Conservation (phyloP, 257 asterid species). For the Thymus quinquecostatus region DNA sequence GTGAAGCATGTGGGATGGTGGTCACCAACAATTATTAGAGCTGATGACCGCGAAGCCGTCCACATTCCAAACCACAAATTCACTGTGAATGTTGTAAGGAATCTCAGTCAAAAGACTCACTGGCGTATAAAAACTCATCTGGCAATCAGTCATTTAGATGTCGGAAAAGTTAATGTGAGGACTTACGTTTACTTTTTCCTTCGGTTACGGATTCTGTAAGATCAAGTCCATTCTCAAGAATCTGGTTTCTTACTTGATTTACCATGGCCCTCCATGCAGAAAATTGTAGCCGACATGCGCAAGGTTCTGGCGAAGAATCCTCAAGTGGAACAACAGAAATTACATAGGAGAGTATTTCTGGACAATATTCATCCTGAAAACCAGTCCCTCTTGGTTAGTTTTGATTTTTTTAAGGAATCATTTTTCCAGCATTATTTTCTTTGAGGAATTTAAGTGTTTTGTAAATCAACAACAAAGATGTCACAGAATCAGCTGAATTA, state of each 20-base stretch:
- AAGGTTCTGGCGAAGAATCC: conserved; percentile 91
- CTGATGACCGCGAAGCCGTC: conserved; percentile 96
- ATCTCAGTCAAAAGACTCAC: conserved; percentile 87
- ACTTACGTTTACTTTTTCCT: conserved; percentile 3
- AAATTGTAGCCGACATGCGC: conserved; percentile 95
- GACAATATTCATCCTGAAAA: conserved; percentile 74
- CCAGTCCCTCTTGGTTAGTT: conserved; percentile 85
- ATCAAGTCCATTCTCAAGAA: conserved; percentile 16
- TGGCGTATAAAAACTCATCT: conserved; percentile 94
- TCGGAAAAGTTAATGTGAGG: conserved; percentile 77
- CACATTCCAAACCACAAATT: conserved; percentile 96
- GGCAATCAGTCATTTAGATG: conserved; percentile 91
- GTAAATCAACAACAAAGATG: conserved; percentile 12
- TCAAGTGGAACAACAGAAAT: conserved; percentile 88
- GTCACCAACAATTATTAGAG: conserved; percentile 92
- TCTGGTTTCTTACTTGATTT: conserved; percentile 20
- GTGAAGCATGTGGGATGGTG: conserved; percentile 95
- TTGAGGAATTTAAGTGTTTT: conserved; percentile 1
- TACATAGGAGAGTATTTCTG: conserved; percentile 87
- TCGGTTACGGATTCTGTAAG: conserved; percentile 13
- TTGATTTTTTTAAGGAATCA: conserved; percentile 24
- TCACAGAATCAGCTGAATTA: conserved; percentile 12
- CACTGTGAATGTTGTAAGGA: conserved; percentile 81
- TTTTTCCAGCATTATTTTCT: neutral
- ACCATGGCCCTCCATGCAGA: conserved; percentile 46